Conservation (phyloP, 371 early-diverging fungal species). For the Rhizopus sp. region DNA sequence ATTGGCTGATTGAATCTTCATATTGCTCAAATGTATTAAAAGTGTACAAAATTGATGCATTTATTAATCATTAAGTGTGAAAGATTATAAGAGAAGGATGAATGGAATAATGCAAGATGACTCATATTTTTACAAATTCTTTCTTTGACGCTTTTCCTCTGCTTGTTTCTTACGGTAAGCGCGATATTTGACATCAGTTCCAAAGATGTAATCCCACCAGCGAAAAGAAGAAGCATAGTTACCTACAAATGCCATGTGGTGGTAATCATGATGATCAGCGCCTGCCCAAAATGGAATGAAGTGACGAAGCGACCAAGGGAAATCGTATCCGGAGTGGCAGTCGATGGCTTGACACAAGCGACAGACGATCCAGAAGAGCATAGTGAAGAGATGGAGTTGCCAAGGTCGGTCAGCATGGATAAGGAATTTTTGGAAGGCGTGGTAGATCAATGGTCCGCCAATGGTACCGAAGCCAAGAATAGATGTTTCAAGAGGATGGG, state of each 20-base stretch:
- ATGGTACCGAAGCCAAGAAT: slow-evolving; percentile 80
- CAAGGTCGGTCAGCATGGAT: slow-evolving; percentile 41
- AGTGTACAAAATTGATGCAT: no score
- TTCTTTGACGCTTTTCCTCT: slow-evolving; percentile 18
- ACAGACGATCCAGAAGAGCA: slow-evolving; percentile 79
- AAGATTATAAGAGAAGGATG: no score
- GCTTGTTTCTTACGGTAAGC: slow-evolving; percentile 60
- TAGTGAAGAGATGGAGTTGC: slow-evolving; percentile 79
- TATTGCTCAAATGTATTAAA: no score
- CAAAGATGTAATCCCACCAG: slow-evolving; percentile 84
- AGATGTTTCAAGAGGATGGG: slow-evolving; percentile 81
- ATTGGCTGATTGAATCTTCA: no score
- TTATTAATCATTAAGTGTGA: no score
- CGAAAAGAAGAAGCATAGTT: slow-evolving; percentile 84
- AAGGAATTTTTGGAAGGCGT: slow-evolving; percentile 14
- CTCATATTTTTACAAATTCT: no score
- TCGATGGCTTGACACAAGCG: slow-evolving; percentile 88
- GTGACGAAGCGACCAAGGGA: slow-evolving; percentile 88
- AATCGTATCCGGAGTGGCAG: slow-evolving; percentile 95
- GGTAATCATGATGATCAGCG: slow-evolving; percentile 86
- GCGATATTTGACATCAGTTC: slow-evolving; percentile 79
- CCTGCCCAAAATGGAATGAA: slow-evolving; percentile 83
- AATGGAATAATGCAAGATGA: no score
- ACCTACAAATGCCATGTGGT: slow-evolving; percentile 81
- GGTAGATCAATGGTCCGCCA: slow-evolving; percentile 69